Evolutionary conservation across 2,329 filamentous ascomycete species (phyloP).

Genomic region (Tolypocladium album): DNA sequence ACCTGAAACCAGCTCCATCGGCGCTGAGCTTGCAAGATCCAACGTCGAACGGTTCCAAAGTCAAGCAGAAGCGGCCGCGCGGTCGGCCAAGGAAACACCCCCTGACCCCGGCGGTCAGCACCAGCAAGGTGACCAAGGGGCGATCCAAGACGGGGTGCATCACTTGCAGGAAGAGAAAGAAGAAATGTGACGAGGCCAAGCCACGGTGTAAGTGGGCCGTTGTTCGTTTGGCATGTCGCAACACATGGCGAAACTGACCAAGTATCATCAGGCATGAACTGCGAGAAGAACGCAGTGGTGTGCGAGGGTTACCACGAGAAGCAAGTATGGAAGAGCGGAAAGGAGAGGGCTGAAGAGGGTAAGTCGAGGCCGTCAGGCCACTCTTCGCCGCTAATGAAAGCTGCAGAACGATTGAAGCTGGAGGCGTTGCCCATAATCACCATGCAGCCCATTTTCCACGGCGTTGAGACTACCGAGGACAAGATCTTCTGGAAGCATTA

Average conservation of each 20-base stretch:
- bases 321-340: conserved; percentile 79
- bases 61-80: conserved; percentile 53
- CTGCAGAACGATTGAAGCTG: conserved; percentile 37
- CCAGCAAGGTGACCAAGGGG: conserved; percentile 68
- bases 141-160: conserved; percentile 60
- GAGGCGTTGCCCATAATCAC: conserved; percentile 41
- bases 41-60: conserved; percentile 13
- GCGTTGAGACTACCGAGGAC: conserved; percentile 71
- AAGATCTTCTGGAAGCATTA: conserved; percentile 77
- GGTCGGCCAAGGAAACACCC: conserved; percentile 79
- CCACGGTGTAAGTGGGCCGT: conserved; percentile 40
- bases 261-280: conserved; percentile 58
- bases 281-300: conserved; percentile 84
- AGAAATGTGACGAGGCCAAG: conserved; percentile 63
- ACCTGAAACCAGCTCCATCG: conserved; percentile 33
- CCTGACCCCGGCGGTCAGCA: conserved; percentile 41
- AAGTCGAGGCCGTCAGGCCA: conserved; percentile 10
- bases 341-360: conserved; percentile 63
- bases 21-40: conserved; percentile 9
- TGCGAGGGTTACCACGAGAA: conserved; percentile 87
- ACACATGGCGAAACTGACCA: neutral
- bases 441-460: conserved; percentile 61
- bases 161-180: conserved; percentile 58
- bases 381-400: conserved; percentile 3
- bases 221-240: neutral